Percentiles rank a stretch among this genome's conserved stretches.
phyloP scores from a whole-genome alignment of 768 basidiomycete genomes.

The Phaffia australis region DNA sequence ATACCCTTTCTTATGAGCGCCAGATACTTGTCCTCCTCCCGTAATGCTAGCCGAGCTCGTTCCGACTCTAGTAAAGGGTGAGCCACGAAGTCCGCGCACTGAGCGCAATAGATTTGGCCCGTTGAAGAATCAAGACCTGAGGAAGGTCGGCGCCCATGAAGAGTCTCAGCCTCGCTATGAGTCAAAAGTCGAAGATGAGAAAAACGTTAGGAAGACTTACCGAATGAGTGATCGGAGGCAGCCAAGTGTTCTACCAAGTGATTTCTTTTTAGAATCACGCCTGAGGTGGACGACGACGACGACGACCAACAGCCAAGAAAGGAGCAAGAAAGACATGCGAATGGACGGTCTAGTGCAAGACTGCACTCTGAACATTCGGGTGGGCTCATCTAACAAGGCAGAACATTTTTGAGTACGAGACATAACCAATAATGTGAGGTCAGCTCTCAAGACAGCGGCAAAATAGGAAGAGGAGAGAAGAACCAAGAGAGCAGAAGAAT shows the following conservation, averaged over 20 bases:
- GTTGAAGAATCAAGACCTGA: constrained; percentile 37
- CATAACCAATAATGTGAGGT: too few relatives aligned
- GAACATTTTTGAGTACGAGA: too few relatives aligned
- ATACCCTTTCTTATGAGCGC: neutral
- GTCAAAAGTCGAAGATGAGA: neutral
- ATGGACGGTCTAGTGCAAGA: constrained; percentile 51
- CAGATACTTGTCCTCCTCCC: neutral
- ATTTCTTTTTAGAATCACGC: constrained; percentile 32
- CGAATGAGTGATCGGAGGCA: constrained; percentile 52
- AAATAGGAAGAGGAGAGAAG: too few relatives aligned
- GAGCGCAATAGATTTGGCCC: neutral
- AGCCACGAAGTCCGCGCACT: constrained; percentile 4
- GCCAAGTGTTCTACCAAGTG: constrained; percentile 54
- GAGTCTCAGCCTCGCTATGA: constrained; percentile 46
- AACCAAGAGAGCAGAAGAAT: too few relatives aligned
- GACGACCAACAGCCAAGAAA: constrained; percentile 51
- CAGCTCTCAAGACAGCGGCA: too few relatives aligned
- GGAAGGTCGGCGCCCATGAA: constrained; percentile 7
- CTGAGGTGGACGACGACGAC: too few relatives aligned
- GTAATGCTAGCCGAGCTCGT: constrained; percentile 2
- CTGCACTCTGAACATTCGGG: constrained; percentile 58
- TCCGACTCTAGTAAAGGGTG: constrained; percentile 3
- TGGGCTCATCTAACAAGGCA: constrained; percentile 25
- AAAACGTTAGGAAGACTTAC: constrained; percentile 42
- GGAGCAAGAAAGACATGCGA: constrained; percentile 61